A percentile compares a stretch with the other conserved stretches of the same genome.
Evolutionary conservation across 2,329 filamentous ascomycete genomes (phyloP).

Genomic region (Westerdykella aurantiaca): DNA sequence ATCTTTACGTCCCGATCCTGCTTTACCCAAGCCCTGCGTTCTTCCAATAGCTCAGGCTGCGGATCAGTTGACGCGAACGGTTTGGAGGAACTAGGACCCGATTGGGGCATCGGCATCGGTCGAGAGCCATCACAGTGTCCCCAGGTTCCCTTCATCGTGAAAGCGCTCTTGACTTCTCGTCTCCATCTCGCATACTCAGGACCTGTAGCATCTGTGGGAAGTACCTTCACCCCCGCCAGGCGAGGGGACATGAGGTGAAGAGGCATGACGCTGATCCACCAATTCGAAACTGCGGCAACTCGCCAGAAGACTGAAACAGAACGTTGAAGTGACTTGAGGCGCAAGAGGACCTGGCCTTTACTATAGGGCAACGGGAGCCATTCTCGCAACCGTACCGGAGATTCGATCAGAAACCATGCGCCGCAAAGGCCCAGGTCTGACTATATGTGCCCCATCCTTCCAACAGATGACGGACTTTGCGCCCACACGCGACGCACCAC

Average conservation of each 20-base stretch:
- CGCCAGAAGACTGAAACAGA: background rate
- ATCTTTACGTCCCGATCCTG: slow-evolving; percentile 34
- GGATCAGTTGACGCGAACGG: slow-evolving; percentile 14
- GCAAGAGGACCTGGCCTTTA: no score
- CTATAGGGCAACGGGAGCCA: no score
- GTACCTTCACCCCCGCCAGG: slow-evolving; percentile 25
- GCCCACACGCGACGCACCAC: slow-evolving; percentile 8
- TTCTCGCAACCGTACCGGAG: slow-evolving; percentile 5
- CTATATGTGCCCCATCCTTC: slow-evolving; percentile 10
- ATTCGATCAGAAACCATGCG: slow-evolving; percentile 6
- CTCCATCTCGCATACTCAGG: slow-evolving; percentile 31
- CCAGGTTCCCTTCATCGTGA: slow-evolving; percentile 29
- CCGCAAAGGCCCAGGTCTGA: slow-evolving; percentile 7
- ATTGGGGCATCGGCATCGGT: slow-evolving; percentile 33
- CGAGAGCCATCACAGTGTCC: slow-evolving; percentile 27
- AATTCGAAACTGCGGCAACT: background rate
- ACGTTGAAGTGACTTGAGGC: no score
- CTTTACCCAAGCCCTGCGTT: slow-evolving; percentile 31
- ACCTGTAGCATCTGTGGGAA: slow-evolving; percentile 21
- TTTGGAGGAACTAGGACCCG: slow-evolving; percentile 17
- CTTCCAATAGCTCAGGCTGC: slow-evolving; percentile 30
- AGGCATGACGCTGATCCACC: slow-evolving; percentile 3
- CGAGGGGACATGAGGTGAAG: slow-evolving; percentile 19
- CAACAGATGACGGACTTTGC: slow-evolving; percentile 8
- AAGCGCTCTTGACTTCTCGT: slow-evolving; percentile 25